Evolutionary conservation across 192 early-diverging fungal species (phyloP), one percentile per base, ranked within the genome.

Genomic region (Phlyctochytrium planicorne): DNA sequence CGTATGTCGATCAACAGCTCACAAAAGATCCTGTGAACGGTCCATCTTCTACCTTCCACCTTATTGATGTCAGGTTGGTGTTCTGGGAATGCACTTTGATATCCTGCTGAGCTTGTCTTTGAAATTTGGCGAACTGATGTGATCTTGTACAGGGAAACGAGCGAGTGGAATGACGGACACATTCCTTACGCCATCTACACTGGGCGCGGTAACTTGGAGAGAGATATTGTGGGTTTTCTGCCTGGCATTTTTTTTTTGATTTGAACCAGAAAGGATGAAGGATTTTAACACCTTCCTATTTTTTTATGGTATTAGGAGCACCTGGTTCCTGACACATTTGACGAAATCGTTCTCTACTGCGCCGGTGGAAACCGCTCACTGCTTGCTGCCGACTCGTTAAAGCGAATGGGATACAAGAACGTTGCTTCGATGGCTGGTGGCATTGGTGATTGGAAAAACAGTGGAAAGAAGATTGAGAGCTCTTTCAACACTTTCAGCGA

Each of bases 321-420:
- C 34, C 34, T 79, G 30, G 78, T 85, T 27, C 75, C 81, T 16
- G 77, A 85, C 69, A 69, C 56, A 35, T 67, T 72, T 37, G 83
- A 85, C 57, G 77, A 80, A 30, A 76, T 85, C 52, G 73, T 85
- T 1, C 53, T 85, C 25, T 85, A 85, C 73, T 85, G 83, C 59
- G 80, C 80, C 2, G 71, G 77, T 24, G 83, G 83, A 1, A 59
- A 56, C 24, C 80, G 83, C 17, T 83, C 83, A 2, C 32, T 83
- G 2, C 24, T 85, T 6, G 80, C 83, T 3, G 83, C 80, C 10
- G 81, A 82, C 36, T 33, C 75, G 4, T 63, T 85, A 25, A 62
- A 78, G 62, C 68, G 72, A 37, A 78, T 85, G 79, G 83, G 83
- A 10, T 85, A 85, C 76, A 76, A 74, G 73, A 83, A 85, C 60